phyloP scores from a whole-genome alignment of 192 early-diverging fungal genomes.

The Umbelopsis sp. region DNA sequence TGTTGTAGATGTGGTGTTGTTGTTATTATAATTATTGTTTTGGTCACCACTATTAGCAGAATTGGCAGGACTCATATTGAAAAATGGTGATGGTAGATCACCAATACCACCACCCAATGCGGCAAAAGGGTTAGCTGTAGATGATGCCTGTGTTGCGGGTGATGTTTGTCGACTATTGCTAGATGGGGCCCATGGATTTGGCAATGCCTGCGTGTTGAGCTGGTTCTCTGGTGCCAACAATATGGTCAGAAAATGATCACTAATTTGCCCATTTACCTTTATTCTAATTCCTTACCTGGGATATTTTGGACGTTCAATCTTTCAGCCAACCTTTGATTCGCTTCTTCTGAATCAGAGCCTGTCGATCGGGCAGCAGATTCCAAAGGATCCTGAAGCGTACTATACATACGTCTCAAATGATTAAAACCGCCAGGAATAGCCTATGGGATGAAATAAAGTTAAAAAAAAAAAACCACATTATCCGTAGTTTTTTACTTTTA shows the following conservation, averaged over 20 bases:
- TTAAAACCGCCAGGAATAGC: slow-evolving; percentile 69
- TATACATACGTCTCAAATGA: slow-evolving; percentile 60
- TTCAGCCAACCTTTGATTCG: slow-evolving; percentile 53
- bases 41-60: slow-evolving; percentile 3
- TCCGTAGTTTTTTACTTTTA: not conserved
- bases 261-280: too few relatives aligned
- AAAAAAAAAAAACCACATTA: not conserved
- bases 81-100: not conserved
- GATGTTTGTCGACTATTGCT: slow-evolving; percentile 9
- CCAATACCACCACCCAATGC: not conserved
- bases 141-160: not conserved
- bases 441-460: not conserved
- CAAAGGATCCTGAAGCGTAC: slow-evolving; percentile 56
- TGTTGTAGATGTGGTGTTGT: slow-evolving; percentile 13
- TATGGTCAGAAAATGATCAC: not conserved
- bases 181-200: slow-evolving; percentile 60
- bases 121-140: slow-evolving; percentile 33
- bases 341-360: slow-evolving; percentile 47
- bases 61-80: not conserved
- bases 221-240: slow-evolving; percentile 38
- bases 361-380: slow-evolving; percentile 50
- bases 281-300: slow-evolving; percentile 33
- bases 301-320: slow-evolving; percentile 53
- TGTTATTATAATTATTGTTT: too few relatives aligned
- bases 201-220: slow-evolving; percentile 54